Evolutionary conservation across 495 filamentous ascomycete species (phyloP), one percentile per base, ranked within the genome.

Genomic region (Antarctomyces pellizariae): DNA sequence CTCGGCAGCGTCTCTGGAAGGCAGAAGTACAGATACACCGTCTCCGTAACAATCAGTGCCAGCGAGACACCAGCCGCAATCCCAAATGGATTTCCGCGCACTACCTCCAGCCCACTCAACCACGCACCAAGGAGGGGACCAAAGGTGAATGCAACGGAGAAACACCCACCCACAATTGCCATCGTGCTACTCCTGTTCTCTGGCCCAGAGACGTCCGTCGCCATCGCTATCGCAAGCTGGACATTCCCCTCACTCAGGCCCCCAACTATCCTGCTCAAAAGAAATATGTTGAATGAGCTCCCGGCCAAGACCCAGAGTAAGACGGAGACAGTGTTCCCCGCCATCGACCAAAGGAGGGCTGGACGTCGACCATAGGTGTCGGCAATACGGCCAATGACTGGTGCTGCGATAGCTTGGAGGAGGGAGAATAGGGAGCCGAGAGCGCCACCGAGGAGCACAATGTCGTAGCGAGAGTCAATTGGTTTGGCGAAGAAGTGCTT

Each of bases 191-290:
- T 78, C 13, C 86, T 63, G 30, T 66, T 71, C 24, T 62, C 59
- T 28, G 75, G 67, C 39, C 86, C 78, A 30, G 75, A 86, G 32
- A 99, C 75, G 49, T 99, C 86, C 5, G 86, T 89, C 7, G 89
- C 86, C 40, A 99, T 99, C 21, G 89, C 89, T 29, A 79, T 82
- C 11, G 89, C 89, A 2, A 99, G 56, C 51, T 99, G 86, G 0
- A 99, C 78, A 40, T 99, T 99, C 14, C 83, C 89, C 45, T 99
- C 86, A 27, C 82, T 91, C 33, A 99, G 52, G 0, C 86, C 86
- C 9, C 86, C 86, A 2, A 99, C 75, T 9, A 99, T 56, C 20
- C 86, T 70, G 39, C 76, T 86, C 4, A 79, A 77, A 3, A 99
- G 56, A 41, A 99, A 99, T 3, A 84, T 93, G 4, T 82, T 70